Base-by-base conservation (phyloP, 2,329 filamentous ascomycete species). In the Pleomassaria siparia region DNA sequence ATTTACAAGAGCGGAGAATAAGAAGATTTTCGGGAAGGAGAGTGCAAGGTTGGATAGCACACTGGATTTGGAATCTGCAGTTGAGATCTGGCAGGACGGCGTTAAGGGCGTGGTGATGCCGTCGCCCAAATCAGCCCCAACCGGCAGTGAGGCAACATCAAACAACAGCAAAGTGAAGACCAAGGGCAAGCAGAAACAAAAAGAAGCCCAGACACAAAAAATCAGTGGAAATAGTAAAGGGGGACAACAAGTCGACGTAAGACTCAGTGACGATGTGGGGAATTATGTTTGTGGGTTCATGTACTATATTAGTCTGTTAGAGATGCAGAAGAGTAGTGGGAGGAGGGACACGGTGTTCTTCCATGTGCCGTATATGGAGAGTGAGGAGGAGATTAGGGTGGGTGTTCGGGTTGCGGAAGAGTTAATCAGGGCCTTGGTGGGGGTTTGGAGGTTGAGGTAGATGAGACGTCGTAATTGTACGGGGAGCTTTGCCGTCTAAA, bases 231-330 rank as follows among this genome's bases (percentile, higher is more conserved):
- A 18, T 10, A 44, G 35, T 24, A 21, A 51, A 47, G 29, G 26
- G 40, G 47, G 50, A 39, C 30, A 41, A 39, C 32, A 28, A 13
- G 53, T 65, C n/a, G 68, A 69, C 43, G 59, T 72, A 3, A 55
- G 66, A 40, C 48, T 62, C n/a, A 73, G 64, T 24, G 64, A 72
- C 35, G 71, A 75, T 51, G 67, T 74, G 2, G 71, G 73, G 2
- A 70, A 69, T 20, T 76, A 68, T 55, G 56, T 75, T 4, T 76
- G 74, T 57, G 73, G 74, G 28, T 76, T 74, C 49, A 70, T 70
- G n/a, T 76, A 76, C 53, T 74, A 69, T 51, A 64, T 67, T 29
- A 67, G 62, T 22, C 52, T 77, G 49, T 30, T 56, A 28, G 54
- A 63, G 50, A 59, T 62, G 53, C 47, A 58, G 40, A 62, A 50